phyloP scores from a whole-genome alignment of 2,329 filamentous ascomycete species.

The Hypoxylon sp. region DNA sequence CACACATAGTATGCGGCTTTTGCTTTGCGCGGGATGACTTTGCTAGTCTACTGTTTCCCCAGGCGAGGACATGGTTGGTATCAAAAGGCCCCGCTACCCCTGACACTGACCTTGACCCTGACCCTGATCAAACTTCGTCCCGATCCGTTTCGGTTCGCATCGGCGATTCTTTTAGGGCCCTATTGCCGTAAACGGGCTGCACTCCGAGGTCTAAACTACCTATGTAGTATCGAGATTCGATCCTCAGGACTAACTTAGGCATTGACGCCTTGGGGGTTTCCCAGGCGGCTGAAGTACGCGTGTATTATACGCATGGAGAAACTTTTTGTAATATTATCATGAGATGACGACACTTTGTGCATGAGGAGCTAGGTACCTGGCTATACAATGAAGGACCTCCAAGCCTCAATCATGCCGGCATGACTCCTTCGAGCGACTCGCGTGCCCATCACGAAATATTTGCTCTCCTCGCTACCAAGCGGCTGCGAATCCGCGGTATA shows the following conservation, averaged over 20 bases:
- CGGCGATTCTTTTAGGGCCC: constrained; percentile 17
- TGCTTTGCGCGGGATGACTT: constrained; percentile 14
- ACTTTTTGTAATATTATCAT: background rate
- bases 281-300: constrained; percentile 3
- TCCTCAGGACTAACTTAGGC: constrained; percentile 6
- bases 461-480: constrained; percentile 19
- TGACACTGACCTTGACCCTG: constrained; percentile 11
- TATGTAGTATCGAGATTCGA: constrained; percentile 4
- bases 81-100: constrained; percentile 7
- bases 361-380: constrained; percentile 5
- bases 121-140: constrained; percentile 2
- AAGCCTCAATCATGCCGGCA: constrained; percentile 9
- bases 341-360: constrained; percentile 1
- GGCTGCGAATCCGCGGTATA: background rate
- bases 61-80: constrained; percentile 9
- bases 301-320: background rate
- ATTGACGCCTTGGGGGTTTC: background rate
- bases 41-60: background rate
- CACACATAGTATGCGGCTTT: constrained; percentile 28
- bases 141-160: constrained; percentile 22
- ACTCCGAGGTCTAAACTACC: constrained; percentile 7
- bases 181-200: constrained; percentile 3
- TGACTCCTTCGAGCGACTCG: constrained; percentile 6
- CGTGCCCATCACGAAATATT: constrained; percentile 3
- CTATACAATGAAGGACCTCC: constrained; percentile 8